Conservation (phyloP, 495 filamentous ascomycete genomes). For the Letharia columbiana region DNA sequence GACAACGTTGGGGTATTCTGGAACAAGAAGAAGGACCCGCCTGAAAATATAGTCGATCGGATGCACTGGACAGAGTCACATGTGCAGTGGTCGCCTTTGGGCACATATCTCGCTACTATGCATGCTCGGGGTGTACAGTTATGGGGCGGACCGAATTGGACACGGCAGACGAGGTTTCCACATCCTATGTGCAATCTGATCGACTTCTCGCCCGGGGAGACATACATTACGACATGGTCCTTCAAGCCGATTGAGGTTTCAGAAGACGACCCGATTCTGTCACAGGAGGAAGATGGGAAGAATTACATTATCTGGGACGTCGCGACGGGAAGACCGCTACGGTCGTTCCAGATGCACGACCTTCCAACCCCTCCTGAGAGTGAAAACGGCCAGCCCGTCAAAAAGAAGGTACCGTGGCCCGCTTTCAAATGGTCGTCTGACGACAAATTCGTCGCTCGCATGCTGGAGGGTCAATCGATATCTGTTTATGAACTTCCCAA, state of each 20-base stretch:
- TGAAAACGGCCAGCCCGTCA: constrained; percentile 57
- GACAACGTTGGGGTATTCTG: constrained; percentile 92
- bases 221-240: constrained; percentile 93
- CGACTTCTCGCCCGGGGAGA: constrained; percentile 90
- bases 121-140: constrained; percentile 93
- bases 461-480: constrained; percentile 80
- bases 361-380: constrained; percentile 48
- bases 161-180: constrained; percentile 80
- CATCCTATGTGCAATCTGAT: constrained; percentile 93
- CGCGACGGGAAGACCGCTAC: constrained; percentile 76
- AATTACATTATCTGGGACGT: constrained; percentile 99
- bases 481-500: constrained; percentile 89
- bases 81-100: constrained; percentile 93
- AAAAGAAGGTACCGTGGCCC: constrained; percentile 94
- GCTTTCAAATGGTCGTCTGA: constrained; percentile 99
- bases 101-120: constrained; percentile 88
- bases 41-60: constrained; percentile 83
- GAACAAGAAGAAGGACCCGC: constrained; percentile 90
- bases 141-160: constrained; percentile 88
- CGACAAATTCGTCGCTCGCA: constrained; percentile 89
- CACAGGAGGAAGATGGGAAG: constrained; percentile 92
- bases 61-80: constrained; percentile 95
- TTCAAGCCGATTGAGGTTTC: constrained; percentile 83
- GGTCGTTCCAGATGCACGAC: constrained; percentile 86
- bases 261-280: constrained; percentile 73